Percentiles rank a stretch among this genome's conserved stretches.
These are phyloP conservation scores for Pseudophaeomoniella oleicola DNA, from an alignment of 2,329 filamentous ascomycete genomes.

Conservation along the genomic window DNA sequence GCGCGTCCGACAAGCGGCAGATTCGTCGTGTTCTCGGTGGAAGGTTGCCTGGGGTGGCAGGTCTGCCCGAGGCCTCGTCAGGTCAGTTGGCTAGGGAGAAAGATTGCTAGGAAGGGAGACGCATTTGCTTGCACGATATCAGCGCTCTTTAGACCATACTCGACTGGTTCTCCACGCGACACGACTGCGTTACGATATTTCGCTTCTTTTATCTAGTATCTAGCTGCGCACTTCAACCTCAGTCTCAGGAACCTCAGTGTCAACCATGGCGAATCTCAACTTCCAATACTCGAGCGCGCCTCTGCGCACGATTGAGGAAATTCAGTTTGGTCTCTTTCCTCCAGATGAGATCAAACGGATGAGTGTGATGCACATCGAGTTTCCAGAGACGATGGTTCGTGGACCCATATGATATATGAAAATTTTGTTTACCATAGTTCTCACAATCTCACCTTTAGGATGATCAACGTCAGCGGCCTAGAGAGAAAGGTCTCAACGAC, in stretches of 20 bases:
- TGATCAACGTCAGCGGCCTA: slow-evolving; percentile 78
- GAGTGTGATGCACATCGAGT: slow-evolving; percentile 91
- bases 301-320: slow-evolving; percentile 95
- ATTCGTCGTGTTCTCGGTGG: background rate
- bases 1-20: background rate
- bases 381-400: slow-evolving; percentile 87
- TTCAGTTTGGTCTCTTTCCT: slow-evolving; percentile 94
- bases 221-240: slow-evolving; percentile 1
- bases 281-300: slow-evolving; percentile 89
- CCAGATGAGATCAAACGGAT: slow-evolving; percentile 98
- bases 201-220: background rate
- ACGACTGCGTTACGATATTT: background rate
- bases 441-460: slow-evolving; percentile 36
- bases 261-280: slow-evolving; percentile 78
- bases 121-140: too few relatives aligned
- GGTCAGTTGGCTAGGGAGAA: background rate
- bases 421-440: slow-evolving; percentile 7
- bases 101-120: too few relatives aligned
- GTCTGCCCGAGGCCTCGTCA: background rate
- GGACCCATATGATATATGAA: background rate
- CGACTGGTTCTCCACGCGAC: too few relatives aligned
- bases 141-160: too few relatives aligned
- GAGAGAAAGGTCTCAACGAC: slow-evolving; percentile 86
- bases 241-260: slow-evolving; percentile 15
- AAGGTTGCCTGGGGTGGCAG: background rate